Conservation (phyloP, 768 basidiomycete species). For the Daedalea quercina region DNA sequence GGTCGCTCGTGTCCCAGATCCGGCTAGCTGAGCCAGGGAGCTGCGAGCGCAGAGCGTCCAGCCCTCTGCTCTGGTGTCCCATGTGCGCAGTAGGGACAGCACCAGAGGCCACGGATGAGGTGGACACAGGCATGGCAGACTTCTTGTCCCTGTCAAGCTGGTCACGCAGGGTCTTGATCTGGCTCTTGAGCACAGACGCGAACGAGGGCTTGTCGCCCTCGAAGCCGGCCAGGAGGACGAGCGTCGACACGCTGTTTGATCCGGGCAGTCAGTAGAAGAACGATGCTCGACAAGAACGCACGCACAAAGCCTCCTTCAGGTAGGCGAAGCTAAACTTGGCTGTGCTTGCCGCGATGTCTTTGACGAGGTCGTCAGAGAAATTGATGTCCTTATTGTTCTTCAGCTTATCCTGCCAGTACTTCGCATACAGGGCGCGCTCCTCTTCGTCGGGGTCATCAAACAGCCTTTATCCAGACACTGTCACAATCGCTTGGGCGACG, state of each 20-base stretch:
- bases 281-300: slow-evolving; percentile 10
- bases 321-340: slow-evolving; percentile 79
- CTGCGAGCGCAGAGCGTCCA: slow-evolving; percentile 6
- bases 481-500: neutral
- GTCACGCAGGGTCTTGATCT: slow-evolving; percentile 57
- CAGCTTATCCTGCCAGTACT: slow-evolving; percentile 81
- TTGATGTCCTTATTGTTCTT: slow-evolving; percentile 49
- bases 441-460: slow-evolving; percentile 66
- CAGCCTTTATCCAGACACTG: slow-evolving; percentile 30
- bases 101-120: neutral
- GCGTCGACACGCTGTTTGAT: slow-evolving; percentile 53
- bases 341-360: slow-evolving; percentile 54
- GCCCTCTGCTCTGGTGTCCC: neutral
- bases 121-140: neutral
- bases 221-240: slow-evolving; percentile 58
- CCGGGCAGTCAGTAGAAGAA: neutral
- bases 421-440: slow-evolving; percentile 60
- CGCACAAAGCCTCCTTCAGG: slow-evolving; percentile 85
- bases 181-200: slow-evolving; percentile 39
- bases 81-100: neutral
- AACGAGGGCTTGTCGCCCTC: slow-evolving; percentile 46
- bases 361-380: slow-evolving; percentile 61
- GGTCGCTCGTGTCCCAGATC: slow-evolving; percentile 15
- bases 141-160: slow-evolving; percentile 50
- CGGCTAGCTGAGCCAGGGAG: slow-evolving; percentile 7